Percentiles rank a stretch among this genome's conserved stretches.
Evolutionary conservation across 1,284 basidiomycete species (phyloP).

Genomic region (Singerocomus inundabilis): DNA sequence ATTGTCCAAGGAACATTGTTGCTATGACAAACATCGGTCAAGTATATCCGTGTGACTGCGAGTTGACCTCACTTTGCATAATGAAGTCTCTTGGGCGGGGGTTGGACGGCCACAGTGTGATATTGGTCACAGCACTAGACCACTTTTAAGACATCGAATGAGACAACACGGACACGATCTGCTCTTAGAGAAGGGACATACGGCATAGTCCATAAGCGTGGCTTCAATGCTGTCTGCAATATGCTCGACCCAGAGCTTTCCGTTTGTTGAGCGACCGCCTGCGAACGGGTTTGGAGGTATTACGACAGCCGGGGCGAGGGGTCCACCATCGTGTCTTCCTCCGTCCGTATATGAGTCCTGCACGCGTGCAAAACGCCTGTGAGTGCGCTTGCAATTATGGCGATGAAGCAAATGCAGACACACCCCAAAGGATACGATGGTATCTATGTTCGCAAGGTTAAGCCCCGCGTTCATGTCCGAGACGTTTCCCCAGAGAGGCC

Average conservation of each 20-base stretch:
- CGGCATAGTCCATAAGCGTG: constrained; percentile 28
- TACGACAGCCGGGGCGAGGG: constrained; percentile 34
- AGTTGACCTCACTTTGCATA: constrained; percentile 30
- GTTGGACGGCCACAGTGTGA: constrained; percentile 38
- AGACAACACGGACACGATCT: not conserved
- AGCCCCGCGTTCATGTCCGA: constrained; percentile 48
- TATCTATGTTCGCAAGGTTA: constrained; percentile 36
- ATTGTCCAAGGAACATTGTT: constrained; percentile 26
- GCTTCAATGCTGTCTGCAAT: constrained; percentile 26
- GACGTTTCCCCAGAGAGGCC: constrained; percentile 35
- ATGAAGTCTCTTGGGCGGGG: constrained; percentile 36
- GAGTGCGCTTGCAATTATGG: not conserved
- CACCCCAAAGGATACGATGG: constrained; percentile 49
- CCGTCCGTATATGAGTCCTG: constrained; percentile 37
- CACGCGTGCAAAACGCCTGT: not conserved
- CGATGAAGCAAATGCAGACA: constrained; percentile 7
- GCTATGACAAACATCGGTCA: constrained; percentile 13
- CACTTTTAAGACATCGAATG: constrained; percentile 18
- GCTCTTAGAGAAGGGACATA: constrained; percentile 3
- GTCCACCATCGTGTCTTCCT: constrained; percentile 35
- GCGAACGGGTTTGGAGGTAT: constrained; percentile 33
- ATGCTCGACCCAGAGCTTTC: constrained; percentile 36
- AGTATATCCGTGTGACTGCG: not conserved
- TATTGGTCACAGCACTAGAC: constrained; percentile 38
- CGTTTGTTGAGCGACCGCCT: constrained; percentile 38